phyloP scores from a whole-genome alignment of 352 stramenopile species.

The Albugo laibachii region DNA sequence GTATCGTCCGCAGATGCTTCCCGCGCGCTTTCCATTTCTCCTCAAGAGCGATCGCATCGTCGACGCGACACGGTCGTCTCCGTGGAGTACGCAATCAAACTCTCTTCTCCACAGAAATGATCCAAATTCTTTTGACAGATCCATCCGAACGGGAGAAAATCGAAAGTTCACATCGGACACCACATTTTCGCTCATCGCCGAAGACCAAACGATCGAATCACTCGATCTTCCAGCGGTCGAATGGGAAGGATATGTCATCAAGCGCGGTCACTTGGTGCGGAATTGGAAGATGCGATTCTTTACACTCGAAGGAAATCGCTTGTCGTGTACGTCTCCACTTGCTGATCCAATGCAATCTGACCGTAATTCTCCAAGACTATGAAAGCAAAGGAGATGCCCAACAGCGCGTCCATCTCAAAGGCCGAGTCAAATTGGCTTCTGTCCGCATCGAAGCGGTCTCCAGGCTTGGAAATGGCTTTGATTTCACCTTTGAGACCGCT shows the following conservation, averaged over 20 bases:
- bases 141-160: background rate
- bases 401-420: slow-evolving; percentile 71
- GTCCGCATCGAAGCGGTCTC: slow-evolving; percentile 61
- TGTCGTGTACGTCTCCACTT: slow-evolving; percentile 33
- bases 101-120: background rate
- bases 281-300: slow-evolving; percentile 82
- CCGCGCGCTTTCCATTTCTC: background rate
- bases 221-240: slow-evolving; percentile 73
- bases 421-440: slow-evolving; percentile 52
- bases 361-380: slow-evolving; percentile 23
- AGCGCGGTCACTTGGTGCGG: slow-evolving; percentile 65
- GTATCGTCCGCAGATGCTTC: background rate
- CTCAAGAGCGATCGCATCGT: background rate
- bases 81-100: too few relatives aligned
- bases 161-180: background rate
- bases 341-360: slow-evolving; percentile 1
- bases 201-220: slow-evolving; percentile 24
- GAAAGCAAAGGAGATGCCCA: slow-evolving; percentile 77
- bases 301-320: slow-evolving; percentile 65
- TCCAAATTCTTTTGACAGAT: background rate
- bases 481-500: slow-evolving; percentile 69
- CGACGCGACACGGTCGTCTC: background rate
- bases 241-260: slow-evolving; percentile 83
- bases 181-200: background rate
- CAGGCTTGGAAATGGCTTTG: slow-evolving; percentile 61